Percentiles rank a stretch among this genome's conserved stretches.
Evolutionary conservation across 1,139 yeast genomes (phyloP).

Genomic region (Geotrichum phurueaensis): DNA sequence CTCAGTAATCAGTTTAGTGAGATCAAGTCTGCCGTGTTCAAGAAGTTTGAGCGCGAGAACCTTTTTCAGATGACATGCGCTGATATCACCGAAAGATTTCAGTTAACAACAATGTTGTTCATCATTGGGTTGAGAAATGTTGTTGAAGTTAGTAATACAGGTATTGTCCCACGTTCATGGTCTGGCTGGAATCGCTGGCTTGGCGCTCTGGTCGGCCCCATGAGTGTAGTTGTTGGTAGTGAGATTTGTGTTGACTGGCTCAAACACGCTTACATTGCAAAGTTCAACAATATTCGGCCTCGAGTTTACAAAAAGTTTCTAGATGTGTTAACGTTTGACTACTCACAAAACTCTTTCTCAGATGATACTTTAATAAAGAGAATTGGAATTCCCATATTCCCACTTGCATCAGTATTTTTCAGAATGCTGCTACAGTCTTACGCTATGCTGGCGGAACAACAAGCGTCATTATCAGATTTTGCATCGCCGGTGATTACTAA

Average conservation of each 20-base stretch:
- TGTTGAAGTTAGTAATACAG: slow-evolving; percentile 51
- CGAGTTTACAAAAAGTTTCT: slow-evolving; percentile 62
- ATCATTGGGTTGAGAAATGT: slow-evolving; percentile 74
- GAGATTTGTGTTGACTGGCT: slow-evolving; percentile 91
- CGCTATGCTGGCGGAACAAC: slow-evolving; percentile 21
- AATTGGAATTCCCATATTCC: slow-evolving; percentile 74
- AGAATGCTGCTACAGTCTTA: slow-evolving; percentile 53
- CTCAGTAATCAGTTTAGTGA: slow-evolving; percentile 90
- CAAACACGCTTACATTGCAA: slow-evolving; percentile 81
- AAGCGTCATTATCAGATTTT: not conserved
- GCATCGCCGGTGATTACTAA: not conserved
- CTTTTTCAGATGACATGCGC: slow-evolving; percentile 85
- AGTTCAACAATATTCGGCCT: slow-evolving; percentile 77
- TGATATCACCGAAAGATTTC: slow-evolving; percentile 83
- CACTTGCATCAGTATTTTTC: slow-evolving; percentile 64
- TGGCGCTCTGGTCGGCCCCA: slow-evolving; percentile 77
- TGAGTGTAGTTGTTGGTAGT: slow-evolving; percentile 75
- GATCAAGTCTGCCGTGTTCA: slow-evolving; percentile 82
- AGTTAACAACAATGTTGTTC: slow-evolving; percentile 62
- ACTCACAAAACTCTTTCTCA: slow-evolving; percentile 41
- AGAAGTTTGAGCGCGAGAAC: slow-evolving; percentile 82
- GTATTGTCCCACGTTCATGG: slow-evolving; percentile 43
- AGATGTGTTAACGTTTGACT: slow-evolving; percentile 60
- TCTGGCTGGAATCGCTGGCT: slow-evolving; percentile 38
- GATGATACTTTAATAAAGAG: slow-evolving; percentile 53